Conservation (phyloP, 2,329 filamentous ascomycete species). For the Stachybotrys echinatus region DNA sequence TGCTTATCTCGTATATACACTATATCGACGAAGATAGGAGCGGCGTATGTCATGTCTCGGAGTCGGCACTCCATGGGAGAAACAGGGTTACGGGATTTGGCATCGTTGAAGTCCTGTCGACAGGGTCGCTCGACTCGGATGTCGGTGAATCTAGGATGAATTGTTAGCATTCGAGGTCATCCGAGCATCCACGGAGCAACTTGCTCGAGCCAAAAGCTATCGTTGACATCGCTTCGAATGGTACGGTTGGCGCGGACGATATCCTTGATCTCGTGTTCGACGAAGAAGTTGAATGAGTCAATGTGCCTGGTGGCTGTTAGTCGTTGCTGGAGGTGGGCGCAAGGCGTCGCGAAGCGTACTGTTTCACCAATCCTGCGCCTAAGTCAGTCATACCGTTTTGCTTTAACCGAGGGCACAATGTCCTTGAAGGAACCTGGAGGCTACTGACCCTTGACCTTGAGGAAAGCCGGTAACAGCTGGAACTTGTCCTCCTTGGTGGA, state of each 20-base stretch:
- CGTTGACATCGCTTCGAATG: slow-evolving; percentile 87
- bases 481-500: slow-evolving; percentile 80
- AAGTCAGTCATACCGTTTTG: not conserved
- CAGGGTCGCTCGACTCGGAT: slow-evolving; percentile 82
- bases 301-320: slow-evolving; percentile 55
- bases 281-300: slow-evolving; percentile 98
- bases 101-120: slow-evolving; percentile 69
- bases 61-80: slow-evolving; percentile 95
- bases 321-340: not conserved
- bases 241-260: slow-evolving; percentile 88
- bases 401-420: not conserved
- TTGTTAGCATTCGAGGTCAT: slow-evolving; percentile 2
- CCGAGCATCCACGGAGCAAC: slow-evolving; percentile 3
- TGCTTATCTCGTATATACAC: slow-evolving; percentile 80
- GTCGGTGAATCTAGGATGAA: slow-evolving; percentile 60
- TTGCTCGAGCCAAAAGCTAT: slow-evolving; percentile 81
- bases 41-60: slow-evolving; percentile 96
- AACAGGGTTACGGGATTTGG: slow-evolving; percentile 66
- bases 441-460: slow-evolving; percentile 79
- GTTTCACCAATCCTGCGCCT: slow-evolving; percentile 69
- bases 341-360: slow-evolving; percentile 39
- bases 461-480: slow-evolving; percentile 92
- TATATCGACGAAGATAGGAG: slow-evolving; percentile 89
- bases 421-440: not conserved
- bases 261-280: slow-evolving; percentile 93